Percentiles rank a stretch among this genome's conserved stretches.
phyloP scores from a whole-genome alignment of 1,284 basidiomycete genomes.

The Ustilago crameri region DNA sequence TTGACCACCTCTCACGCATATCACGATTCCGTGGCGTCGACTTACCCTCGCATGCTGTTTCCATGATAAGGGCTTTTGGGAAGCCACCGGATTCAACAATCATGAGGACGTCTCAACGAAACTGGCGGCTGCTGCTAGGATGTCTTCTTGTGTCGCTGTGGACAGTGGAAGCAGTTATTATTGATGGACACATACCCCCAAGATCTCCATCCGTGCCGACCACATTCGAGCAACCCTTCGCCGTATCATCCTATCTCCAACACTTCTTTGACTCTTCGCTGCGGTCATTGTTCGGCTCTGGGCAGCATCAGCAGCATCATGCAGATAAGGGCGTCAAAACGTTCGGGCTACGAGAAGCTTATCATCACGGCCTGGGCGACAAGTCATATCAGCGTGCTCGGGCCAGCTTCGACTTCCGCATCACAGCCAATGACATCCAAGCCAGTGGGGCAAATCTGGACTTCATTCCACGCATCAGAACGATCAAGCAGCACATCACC shows the following conservation, averaged over 20 bases:
- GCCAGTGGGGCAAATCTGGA: constrained; percentile 14
- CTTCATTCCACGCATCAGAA: constrained; percentile 39
- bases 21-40: neutral
- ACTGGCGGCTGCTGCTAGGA: constrained; percentile 9
- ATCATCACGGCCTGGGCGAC: constrained; percentile 42
- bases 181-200: constrained; percentile 27
- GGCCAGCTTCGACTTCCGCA: constrained; percentile 28
- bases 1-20: neutral
- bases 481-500: constrained; percentile 39
- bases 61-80: neutral
- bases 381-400: constrained; percentile 36
- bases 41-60: constrained; percentile 5
- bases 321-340: constrained; percentile 12
- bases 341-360: constrained; percentile 42
- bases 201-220: neutral
- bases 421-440: constrained; percentile 25
- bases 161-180: constrained; percentile 14
- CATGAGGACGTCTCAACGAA: constrained; percentile 6
- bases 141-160: constrained; percentile 11
- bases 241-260: constrained; percentile 26
- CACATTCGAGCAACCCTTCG: constrained; percentile 25
- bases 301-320: neutral
- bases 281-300: neutral
- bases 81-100: constrained; percentile 6
- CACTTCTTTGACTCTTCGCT: constrained; percentile 16